Conservation (phyloP, 2,329 filamentous ascomycete genomes). For the Didymellaceae sp. region DNA sequence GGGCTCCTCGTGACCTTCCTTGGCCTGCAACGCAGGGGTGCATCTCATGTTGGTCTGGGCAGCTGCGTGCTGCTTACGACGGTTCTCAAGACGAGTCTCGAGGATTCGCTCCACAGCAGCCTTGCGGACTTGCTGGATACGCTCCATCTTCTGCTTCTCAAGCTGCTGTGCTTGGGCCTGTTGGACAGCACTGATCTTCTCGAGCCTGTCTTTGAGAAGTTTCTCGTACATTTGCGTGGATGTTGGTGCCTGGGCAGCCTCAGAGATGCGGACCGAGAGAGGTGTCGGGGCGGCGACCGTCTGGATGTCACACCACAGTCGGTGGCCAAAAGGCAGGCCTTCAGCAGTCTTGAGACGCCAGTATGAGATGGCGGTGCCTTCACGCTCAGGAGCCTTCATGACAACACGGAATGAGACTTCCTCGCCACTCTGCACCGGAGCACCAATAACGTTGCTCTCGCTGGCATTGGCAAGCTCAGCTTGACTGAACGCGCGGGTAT, state of each 20-base stretch:
- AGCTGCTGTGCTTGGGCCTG: slow-evolving; percentile 29
- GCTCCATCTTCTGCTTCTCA: slow-evolving; percentile 37
- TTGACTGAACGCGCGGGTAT: slow-evolving; percentile 77
- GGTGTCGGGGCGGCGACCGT: slow-evolving; percentile 55
- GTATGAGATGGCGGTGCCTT: slow-evolving; percentile 88
- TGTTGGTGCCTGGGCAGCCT: slow-evolving; percentile 23
- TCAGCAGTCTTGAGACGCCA: slow-evolving; percentile 89
- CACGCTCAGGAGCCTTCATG: slow-evolving; percentile 78
- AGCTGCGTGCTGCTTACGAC: slow-evolving; percentile 45
- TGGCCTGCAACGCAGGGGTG: slow-evolving; percentile 35
- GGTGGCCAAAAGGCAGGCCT: slow-evolving; percentile 86
- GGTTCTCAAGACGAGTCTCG: slow-evolving; percentile 39
- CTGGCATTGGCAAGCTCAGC: slow-evolving; percentile 77
- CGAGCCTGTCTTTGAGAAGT: slow-evolving; percentile 33
- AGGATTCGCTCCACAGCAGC: slow-evolving; percentile 44
- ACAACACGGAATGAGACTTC: slow-evolving; percentile 81
- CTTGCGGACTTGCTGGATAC: slow-evolving; percentile 43
- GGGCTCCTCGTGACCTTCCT: slow-evolving; percentile 23
- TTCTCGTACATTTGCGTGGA: slow-evolving; percentile 31
- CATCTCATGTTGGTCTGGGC: slow-evolving; percentile 26
- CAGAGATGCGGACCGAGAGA: slow-evolving; percentile 8
- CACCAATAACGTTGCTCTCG: slow-evolving; percentile 79
- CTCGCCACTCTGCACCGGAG: slow-evolving; percentile 73
- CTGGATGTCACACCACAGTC: slow-evolving; percentile 91
- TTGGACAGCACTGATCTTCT: slow-evolving; percentile 30